A percentile compares a stretch with the other conserved stretches of the same genome.
phyloP scores from a whole-genome alignment of 495 filamentous ascomycete genomes.

The Hyaloscypha bicolor region DNA sequence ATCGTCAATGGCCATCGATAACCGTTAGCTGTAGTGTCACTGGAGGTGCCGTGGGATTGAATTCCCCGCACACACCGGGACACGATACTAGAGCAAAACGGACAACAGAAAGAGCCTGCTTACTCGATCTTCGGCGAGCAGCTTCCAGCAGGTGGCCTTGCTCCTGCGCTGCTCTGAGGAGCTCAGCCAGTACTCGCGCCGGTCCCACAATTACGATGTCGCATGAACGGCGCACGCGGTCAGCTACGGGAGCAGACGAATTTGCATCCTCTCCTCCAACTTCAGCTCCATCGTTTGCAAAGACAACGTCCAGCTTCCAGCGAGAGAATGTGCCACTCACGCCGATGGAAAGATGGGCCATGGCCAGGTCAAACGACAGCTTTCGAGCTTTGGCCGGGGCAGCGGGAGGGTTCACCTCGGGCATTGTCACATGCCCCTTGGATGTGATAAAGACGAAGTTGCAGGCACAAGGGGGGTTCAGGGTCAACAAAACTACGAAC shows the following conservation, averaged over 20 bases:
- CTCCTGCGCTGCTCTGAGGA: conserved; percentile 14
- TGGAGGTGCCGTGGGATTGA: conserved; percentile 50
- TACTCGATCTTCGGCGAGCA: conserved; percentile 21
- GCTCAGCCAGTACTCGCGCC: conserved; percentile 9
- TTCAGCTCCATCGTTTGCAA: conserved; percentile 21
- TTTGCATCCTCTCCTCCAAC: conserved; percentile 23
- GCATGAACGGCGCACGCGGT: conserved; percentile 34
- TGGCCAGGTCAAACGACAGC: conserved; percentile 48
- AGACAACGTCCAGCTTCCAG: conserved; percentile 12
- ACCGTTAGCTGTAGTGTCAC: conserved; percentile 41
- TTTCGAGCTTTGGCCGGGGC: conserved; percentile 78
- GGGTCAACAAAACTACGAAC: conserved; percentile 39
- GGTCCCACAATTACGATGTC: conserved; percentile 31
- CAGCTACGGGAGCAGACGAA: conserved; percentile 22
- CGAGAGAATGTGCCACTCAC: conserved; percentile 43
- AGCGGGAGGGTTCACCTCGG: conserved; percentile 84
- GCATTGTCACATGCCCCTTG: conserved; percentile 92
- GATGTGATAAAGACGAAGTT: conserved; percentile 99
- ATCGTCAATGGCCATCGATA: conserved; percentile 50
- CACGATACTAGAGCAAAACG: conserved; percentile 30
- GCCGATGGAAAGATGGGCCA: conserved; percentile 58
- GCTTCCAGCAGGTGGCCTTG: not conserved
- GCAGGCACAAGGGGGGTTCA: conserved; percentile 89
- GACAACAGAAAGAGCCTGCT: conserved; percentile 18
- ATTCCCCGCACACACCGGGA: conserved; percentile 56